A percentile compares a stretch with the other conserved stretches of the same genome.
Evolutionary conservation across 1,284 basidiomycete genomes (phyloP).

Genomic region (Cryptococcus neoformans): DNA sequence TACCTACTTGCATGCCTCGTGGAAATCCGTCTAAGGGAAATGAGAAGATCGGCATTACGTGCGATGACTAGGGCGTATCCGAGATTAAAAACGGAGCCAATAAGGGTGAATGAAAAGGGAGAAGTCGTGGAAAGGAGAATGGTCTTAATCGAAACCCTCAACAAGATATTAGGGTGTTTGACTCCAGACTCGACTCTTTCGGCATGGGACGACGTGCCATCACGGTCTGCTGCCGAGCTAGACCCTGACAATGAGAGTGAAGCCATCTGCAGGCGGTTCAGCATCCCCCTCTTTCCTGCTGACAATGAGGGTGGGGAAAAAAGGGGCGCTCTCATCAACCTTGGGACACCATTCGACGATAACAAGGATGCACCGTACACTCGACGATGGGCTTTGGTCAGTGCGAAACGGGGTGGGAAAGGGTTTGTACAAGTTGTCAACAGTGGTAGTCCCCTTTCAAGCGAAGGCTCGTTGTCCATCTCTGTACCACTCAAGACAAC

Average conservation of each 20-base stretch:
- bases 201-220: conserved; percentile 44
- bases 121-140: conserved; percentile 38
- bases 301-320: conserved; percentile 33
- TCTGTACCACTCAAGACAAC: not conserved
- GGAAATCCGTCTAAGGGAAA: conserved; percentile 54
- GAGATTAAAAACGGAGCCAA: conserved; percentile 41
- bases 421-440: conserved; percentile 73
- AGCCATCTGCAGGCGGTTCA: conserved; percentile 36
- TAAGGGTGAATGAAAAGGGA: conserved; percentile 31
- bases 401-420: conserved; percentile 62
- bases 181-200: conserved; percentile 44
- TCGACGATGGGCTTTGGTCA: conserved; percentile 65
- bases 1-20: conserved; percentile 56
- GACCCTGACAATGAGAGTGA: conserved; percentile 26
- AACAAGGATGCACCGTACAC: conserved; percentile 58
- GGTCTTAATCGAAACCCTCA: conserved; percentile 35
- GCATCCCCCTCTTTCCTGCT: conserved; percentile 36
- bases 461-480: conserved; percentile 42
- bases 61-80: conserved; percentile 53
- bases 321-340: conserved; percentile 57
- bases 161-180: conserved; percentile 51
- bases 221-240: conserved; percentile 12
- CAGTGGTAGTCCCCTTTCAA: conserved; percentile 47
- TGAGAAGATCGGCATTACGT: conserved; percentile 54
- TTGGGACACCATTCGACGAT: conserved; percentile 59